phyloP scores from a whole-genome alignment of 495 filamentous ascomycete genomes.

The Hyaloscypha hepaticicola region DNA sequence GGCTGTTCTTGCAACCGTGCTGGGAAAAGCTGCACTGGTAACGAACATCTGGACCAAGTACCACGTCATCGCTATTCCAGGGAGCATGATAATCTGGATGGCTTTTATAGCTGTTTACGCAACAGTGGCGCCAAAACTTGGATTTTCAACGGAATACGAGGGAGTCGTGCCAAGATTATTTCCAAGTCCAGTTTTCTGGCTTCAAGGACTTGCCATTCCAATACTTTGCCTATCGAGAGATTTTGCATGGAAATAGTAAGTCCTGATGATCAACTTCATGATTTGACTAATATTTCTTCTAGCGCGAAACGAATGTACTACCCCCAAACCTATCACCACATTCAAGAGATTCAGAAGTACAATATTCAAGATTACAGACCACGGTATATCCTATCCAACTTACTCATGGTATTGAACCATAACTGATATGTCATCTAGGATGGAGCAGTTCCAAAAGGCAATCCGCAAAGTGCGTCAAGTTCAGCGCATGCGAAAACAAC shows the following conservation, averaged over 20 bases:
- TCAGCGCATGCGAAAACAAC: constrained; percentile 98
- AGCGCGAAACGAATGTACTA: constrained; percentile 94
- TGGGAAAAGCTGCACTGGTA: constrained; percentile 92
- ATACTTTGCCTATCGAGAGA: constrained; percentile 84
- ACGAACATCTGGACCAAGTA: constrained; percentile 99
- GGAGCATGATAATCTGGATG: constrained; percentile 89
- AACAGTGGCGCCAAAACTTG: constrained; percentile 82
- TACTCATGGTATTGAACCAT: constrained; percentile 10
- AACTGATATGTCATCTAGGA: constrained; percentile 48
- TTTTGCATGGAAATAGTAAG: constrained; percentile 70
- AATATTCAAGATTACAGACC: constrained; percentile 99
- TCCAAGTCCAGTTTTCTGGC: constrained; percentile 81
- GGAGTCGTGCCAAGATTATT: constrained; percentile 82
- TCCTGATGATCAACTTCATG: too few relatives aligned
- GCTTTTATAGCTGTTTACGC: constrained; percentile 86
- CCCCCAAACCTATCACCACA: constrained; percentile 95
- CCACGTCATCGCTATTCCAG: constrained; percentile 92
- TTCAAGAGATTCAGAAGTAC: constrained; percentile 99
- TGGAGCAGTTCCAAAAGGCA: constrained; percentile 99
- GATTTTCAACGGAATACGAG: constrained; percentile 80
- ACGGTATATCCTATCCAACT: constrained; percentile 47
- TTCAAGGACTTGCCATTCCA: constrained; percentile 79
- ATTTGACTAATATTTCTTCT: constrained; percentile 9
- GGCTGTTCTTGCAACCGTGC: constrained; percentile 83
- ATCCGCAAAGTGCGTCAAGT: constrained; percentile 98